Percentiles rank a stretch among this genome's conserved stretches.
Conservation (phyloP, 768 basidiomycete species). For the Hygrocybe punicea region DNA sequence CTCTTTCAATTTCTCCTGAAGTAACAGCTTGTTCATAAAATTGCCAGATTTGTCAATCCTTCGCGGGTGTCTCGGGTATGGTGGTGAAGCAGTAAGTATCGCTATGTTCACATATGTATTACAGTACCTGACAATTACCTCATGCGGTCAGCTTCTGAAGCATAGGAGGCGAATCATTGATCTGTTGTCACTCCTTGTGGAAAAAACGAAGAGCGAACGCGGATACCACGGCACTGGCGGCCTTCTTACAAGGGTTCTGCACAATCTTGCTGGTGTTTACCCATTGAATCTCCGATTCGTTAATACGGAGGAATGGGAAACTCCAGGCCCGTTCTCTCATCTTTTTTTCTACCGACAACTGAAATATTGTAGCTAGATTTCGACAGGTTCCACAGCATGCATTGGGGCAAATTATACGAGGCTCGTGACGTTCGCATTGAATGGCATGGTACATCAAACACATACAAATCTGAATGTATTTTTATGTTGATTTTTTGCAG, state of each 20-base stretch:
- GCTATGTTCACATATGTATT: not conserved
- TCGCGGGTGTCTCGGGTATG: constrained; percentile 76
- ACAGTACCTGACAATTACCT: not conserved
- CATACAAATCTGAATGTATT: not conserved
- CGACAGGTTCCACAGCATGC: constrained; percentile 54
- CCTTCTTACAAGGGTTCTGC: constrained; percentile 69
- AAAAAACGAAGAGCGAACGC: constrained; percentile 83
- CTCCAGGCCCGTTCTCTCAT: constrained; percentile 51
- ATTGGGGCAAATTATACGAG: constrained; percentile 82
- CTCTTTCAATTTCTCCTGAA: not conserved
- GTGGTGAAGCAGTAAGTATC: constrained; percentile 54
- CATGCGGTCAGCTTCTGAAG: constrained; percentile 52
- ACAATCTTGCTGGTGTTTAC: constrained; percentile 72
- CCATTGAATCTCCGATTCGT: constrained; percentile 76
- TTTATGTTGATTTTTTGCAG: constrained; percentile 29
- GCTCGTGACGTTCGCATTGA: constrained; percentile 76
- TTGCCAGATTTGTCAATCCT: constrained; percentile 71
- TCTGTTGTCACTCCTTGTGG: constrained; percentile 62
- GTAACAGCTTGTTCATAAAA: not conserved
- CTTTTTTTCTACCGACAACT: not conserved
- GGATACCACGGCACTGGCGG: constrained; percentile 81
- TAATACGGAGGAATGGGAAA: constrained; percentile 76
- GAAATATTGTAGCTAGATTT: constrained; percentile 45
- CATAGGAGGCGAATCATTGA: constrained; percentile 63
- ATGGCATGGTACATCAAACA: constrained; percentile 69